Evolutionary conservation across 1,284 basidiomycete species (phyloP).

Genomic region (Boletus albobrunnescens): DNA sequence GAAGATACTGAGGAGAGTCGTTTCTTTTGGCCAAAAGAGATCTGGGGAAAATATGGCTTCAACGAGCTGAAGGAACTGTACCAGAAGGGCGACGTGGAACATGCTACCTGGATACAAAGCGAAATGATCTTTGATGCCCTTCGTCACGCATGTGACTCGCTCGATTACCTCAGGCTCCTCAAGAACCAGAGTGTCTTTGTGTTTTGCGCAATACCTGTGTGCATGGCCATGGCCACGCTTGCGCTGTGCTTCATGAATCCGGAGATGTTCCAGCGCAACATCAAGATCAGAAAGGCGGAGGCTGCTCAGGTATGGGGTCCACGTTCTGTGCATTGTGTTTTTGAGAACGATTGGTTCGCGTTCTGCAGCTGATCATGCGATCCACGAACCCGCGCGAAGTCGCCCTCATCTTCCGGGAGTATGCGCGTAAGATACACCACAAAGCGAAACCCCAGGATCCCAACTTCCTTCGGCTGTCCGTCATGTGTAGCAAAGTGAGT

Average conservation of each 20-base stretch:
- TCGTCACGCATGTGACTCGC: conserved; percentile 76
- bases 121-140: conserved; percentile 91
- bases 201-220: conserved; percentile 93
- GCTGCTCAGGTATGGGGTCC: conserved; percentile 66
- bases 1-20: conserved; percentile 87
- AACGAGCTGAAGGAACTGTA: conserved; percentile 63
- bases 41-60: conserved; percentile 83
- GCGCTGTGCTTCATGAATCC: conserved; percentile 92
- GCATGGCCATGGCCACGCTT: conserved; percentile 96
- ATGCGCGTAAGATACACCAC: conserved; percentile 78
- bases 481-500: conserved; percentile 72
- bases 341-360: neutral
- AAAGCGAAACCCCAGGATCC: conserved; percentile 82
- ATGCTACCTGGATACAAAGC: conserved; percentile 77
- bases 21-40: conserved; percentile 94
- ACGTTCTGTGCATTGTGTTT: neutral
- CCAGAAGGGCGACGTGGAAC: conserved; percentile 48
- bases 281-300: conserved; percentile 94
- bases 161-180: conserved; percentile 88
- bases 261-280: conserved; percentile 83
- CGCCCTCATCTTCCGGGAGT: conserved; percentile 82
- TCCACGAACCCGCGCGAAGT: conserved; percentile 93
- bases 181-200: conserved; percentile 93
- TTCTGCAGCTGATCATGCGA: conserved; percentile 76
- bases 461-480: conserved; percentile 77